phyloP scores from a whole-genome alignment of 768 basidiomycete species.

The Podaxis sp. region DNA sequence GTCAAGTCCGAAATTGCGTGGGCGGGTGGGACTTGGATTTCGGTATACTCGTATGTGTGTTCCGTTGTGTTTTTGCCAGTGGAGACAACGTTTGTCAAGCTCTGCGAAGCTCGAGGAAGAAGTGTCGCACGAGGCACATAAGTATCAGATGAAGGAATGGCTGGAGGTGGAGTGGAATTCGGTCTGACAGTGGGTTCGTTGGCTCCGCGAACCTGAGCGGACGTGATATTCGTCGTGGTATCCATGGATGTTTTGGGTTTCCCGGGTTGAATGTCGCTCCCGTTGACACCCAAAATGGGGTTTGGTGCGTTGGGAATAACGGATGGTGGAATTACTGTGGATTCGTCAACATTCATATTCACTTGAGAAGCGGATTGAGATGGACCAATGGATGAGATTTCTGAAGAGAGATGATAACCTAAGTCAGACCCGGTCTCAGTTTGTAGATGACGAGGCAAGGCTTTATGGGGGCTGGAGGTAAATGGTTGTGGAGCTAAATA shows the following conservation, averaged over 20 bases:
- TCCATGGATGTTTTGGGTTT: neutral
- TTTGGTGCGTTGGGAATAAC: slow-evolving; percentile 12
- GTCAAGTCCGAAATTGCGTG: slow-evolving; percentile 7
- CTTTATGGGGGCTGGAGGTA: neutral
- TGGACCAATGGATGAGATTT: slow-evolving; percentile 12
- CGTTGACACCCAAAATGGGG: slow-evolving; percentile 11
- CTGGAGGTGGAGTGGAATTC: neutral
- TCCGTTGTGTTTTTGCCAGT: neutral
- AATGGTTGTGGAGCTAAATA: slow-evolving; percentile 5
- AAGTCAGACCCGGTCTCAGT: neutral
- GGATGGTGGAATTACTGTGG: neutral
- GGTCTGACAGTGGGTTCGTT: neutral
- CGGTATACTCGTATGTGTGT: neutral
- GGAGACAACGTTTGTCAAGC: neutral
- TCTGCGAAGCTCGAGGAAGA: neutral
- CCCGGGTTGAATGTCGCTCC: slow-evolving; percentile 5
- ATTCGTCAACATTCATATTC: neutral
- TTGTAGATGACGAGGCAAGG: slow-evolving; percentile 1
- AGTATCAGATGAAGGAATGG: neutral
- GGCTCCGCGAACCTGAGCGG: neutral
- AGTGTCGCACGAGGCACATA: neutral
- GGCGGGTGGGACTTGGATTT: slow-evolving; percentile 6
- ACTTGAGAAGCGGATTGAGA: slow-evolving; percentile 15
- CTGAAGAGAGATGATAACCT: neutral
- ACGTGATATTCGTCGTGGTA: neutral